phyloP scores from a whole-genome alignment of 345 rosid species.

The Arabidopsis suecica region DNA sequence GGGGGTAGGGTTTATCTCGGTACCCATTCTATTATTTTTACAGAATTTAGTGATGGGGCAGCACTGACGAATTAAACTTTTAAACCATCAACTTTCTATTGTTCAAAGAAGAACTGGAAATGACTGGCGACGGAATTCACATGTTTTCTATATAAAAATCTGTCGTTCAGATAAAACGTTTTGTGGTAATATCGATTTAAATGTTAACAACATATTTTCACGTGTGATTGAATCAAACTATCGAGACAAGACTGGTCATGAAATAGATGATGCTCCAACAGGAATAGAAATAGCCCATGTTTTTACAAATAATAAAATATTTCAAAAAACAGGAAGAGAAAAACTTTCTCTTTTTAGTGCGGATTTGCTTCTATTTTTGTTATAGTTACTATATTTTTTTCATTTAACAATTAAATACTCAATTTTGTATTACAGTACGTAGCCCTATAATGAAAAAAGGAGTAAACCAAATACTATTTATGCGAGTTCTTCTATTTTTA shows the following conservation, averaged over 20 bases:
- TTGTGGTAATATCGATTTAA: neutral
- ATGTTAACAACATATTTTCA: neutral
- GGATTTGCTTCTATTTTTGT: no score
- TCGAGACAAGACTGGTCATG: neutral
- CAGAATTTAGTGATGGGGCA: no score
- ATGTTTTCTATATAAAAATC: no score
- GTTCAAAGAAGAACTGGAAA: no score
- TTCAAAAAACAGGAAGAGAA: no score
- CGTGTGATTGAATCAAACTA: neutral
- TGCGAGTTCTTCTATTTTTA: neutral
- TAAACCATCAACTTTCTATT: no score
- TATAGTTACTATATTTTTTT: no score
- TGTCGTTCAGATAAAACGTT: neutral
- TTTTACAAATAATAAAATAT: neutral
- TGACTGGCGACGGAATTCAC: no score
- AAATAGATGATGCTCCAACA: neutral
- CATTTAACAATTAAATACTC: neutral
- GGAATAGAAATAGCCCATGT: neutral
- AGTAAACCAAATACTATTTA: neutral
- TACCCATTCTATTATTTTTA: no score
- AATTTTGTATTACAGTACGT: neutral
- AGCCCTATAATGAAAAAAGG: neutral
- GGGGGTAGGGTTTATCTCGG: no score
- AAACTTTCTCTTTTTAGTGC: no score
- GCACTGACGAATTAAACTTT: no score